These are phyloP conservation scores for Solanum chiquidenum DNA, from an alignment of 257 asterid species.

Conservation along the genomic window DNA sequence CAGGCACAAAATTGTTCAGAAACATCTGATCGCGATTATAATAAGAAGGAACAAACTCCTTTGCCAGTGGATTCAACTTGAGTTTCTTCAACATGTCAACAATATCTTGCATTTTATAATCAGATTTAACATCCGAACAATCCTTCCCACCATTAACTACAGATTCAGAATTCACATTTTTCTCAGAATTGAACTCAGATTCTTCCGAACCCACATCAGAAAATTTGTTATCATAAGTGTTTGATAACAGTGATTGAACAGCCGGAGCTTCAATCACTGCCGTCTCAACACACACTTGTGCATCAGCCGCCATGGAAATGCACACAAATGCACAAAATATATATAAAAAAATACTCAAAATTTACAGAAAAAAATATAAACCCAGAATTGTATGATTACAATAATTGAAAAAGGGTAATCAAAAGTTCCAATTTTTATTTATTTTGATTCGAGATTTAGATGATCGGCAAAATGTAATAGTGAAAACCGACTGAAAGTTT, in stretches of 20 bases:
- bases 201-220: constrained; percentile 27
- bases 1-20: constrained; percentile 31
- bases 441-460: constrained; percentile 19
- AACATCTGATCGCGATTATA: constrained; percentile 45
- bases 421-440: background rate
- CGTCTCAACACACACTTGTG: constrained; percentile 64
- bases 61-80: constrained; percentile 82
- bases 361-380: background rate
- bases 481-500: background rate
- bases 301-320: constrained; percentile 73
- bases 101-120: constrained; percentile 53
- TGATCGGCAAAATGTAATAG: constrained; percentile 19
- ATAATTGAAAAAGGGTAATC: constrained; percentile 9
- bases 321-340: constrained; percentile 1
- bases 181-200: background rate
- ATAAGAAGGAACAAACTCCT: constrained; percentile 83
- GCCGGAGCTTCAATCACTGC: constrained; percentile 39
- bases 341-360: constrained; percentile 14
- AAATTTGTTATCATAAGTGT: constrained; percentile 9
- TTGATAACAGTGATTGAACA: constrained; percentile 10
- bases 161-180: constrained; percentile 13
- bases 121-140: constrained; percentile 27
- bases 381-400: background rate
- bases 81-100: constrained; percentile 61
- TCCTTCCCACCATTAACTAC: constrained; percentile 28